Evolutionary conservation across 1,284 basidiomycete genomes (phyloP).

Genomic region (Cutaneotrichosporon sp.): DNA sequence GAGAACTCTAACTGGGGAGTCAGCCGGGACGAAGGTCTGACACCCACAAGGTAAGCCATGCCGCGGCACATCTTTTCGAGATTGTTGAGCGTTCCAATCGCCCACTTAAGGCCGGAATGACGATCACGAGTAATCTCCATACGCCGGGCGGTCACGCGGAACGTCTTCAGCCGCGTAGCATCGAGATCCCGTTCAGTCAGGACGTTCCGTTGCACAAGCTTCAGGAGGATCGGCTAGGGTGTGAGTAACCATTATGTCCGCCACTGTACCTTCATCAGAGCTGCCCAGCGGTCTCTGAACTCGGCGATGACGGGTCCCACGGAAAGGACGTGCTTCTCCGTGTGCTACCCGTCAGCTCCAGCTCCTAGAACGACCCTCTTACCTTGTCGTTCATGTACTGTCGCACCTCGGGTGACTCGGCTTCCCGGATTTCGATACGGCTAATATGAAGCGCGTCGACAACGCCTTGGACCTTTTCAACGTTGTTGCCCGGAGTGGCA

Average conservation of each 20-base stretch:
- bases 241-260: background rate
- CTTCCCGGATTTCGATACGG: constrained; percentile 91
- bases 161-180: constrained; percentile 42
- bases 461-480: constrained; percentile 85
- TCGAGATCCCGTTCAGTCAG: constrained; percentile 47
- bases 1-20: constrained; percentile 72
- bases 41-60: constrained; percentile 75
- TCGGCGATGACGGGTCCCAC: constrained; percentile 59
- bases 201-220: constrained; percentile 44
- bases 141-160: constrained; percentile 40
- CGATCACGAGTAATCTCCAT: constrained; percentile 40
- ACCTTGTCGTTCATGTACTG: constrained; percentile 89
- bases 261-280: constrained; percentile 68
- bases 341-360: constrained; percentile 27
- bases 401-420: constrained; percentile 83
- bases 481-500: constrained; percentile 87
- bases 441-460: constrained; percentile 96
- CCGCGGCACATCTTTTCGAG: constrained; percentile 64
- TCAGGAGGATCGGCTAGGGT: constrained; percentile 42
- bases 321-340: constrained; percentile 64
- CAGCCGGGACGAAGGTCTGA: background rate
- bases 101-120: constrained; percentile 31
- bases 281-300: constrained; percentile 54
- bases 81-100: constrained; percentile 29
- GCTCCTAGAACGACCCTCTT: too few relatives aligned